Evolutionary conservation across 208 protist genomes (phyloP), one percentile per base, ranked within the genome.

Genomic region (Phytomonas serpens): DNA sequence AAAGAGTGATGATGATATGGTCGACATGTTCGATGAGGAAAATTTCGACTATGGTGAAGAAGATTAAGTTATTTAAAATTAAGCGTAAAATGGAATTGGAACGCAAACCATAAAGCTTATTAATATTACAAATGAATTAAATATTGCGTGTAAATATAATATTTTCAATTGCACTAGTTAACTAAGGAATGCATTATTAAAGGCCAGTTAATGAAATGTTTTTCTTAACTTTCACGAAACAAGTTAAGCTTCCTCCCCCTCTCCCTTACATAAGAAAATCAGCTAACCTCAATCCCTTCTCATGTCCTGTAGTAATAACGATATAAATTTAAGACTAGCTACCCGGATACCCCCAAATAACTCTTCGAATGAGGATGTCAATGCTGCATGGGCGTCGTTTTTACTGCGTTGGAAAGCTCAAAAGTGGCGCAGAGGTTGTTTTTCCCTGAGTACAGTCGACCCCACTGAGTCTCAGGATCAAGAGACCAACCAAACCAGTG

Each of bases 1-100:
- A 72, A 76, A 73, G 37, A 69, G 82, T 61, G 68, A 82, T 52
- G n/a, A 33, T 52, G 27, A 70, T 29, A 33, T 38, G 33, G 30
- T 57, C 6, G 23, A 36, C 33, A 32, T 32, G 5, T 64, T 67
- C 29, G 29, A 36, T 72, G 34, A 57, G 29, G 29, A 36, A 65
- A 31, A 57, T 72, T 67, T 61, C 27, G 51, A 34, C 37, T 69
- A 51, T 40, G 14, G 66, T 6, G 37, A 33, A 57, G 14, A 33
- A 57, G 19, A n/a, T 31, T 63, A 38, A 38, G 14, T 4, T 52
- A 29, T 30, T 16, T 63, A 13, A 67, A 66, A 57, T 47, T 13
- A 63, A 42, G 13, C 3, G 36, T 31, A 37, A 66, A 63, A 52
- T 19, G 6, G n/a, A 33, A n/a, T 51, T 52, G 47, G 38, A 67